Evolutionary conservation across 2,329 filamentous ascomycete species (phyloP).

Genomic region (Aureobasidium namibiae): DNA sequence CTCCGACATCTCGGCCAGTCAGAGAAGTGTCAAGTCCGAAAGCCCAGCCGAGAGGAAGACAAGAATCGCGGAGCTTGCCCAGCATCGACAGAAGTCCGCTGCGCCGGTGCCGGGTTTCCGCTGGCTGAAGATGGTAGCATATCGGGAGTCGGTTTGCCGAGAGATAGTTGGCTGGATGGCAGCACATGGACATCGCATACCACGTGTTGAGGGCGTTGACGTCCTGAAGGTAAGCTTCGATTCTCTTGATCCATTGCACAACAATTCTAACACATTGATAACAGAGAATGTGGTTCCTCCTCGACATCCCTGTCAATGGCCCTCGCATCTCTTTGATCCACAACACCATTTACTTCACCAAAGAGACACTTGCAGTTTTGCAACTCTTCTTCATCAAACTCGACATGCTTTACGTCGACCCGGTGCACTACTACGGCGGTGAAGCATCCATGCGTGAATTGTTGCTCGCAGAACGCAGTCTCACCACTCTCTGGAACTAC

Average conservation of each 20-base stretch:
- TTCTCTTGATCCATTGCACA: conserved; percentile 16
- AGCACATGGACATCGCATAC: conserved; percentile 49
- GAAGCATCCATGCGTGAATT: conserved; percentile 44
- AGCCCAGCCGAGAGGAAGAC: neutral
- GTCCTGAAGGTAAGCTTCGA: conserved; percentile 17
- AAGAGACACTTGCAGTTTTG: conserved; percentile 52
- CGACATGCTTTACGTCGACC: conserved; percentile 59
- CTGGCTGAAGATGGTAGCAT: conserved; percentile 61
- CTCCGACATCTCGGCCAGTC: neutral
- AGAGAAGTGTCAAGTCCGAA: neutral
- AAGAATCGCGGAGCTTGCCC: neutral
- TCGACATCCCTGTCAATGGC: conserved; percentile 54
- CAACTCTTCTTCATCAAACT: conserved; percentile 65
- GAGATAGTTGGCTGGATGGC: conserved; percentile 58
- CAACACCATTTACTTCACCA: conserved; percentile 47
- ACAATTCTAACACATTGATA: neutral
- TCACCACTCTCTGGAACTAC: conserved; percentile 45
- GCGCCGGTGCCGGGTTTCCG: conserved; percentile 51
- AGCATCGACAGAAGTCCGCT: neutral
- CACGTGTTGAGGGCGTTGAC: conserved; percentile 25
- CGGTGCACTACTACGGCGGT: conserved; percentile 44
- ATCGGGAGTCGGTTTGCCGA: conserved; percentile 46
- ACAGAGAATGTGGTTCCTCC: conserved; percentile 64
- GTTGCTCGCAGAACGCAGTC: conserved; percentile 31
- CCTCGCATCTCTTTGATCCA: conserved; percentile 49